Base-by-base conservation (phyloP, 768 basidiomycete genomes). In the Pleurotus tuber-regium region DNA sequence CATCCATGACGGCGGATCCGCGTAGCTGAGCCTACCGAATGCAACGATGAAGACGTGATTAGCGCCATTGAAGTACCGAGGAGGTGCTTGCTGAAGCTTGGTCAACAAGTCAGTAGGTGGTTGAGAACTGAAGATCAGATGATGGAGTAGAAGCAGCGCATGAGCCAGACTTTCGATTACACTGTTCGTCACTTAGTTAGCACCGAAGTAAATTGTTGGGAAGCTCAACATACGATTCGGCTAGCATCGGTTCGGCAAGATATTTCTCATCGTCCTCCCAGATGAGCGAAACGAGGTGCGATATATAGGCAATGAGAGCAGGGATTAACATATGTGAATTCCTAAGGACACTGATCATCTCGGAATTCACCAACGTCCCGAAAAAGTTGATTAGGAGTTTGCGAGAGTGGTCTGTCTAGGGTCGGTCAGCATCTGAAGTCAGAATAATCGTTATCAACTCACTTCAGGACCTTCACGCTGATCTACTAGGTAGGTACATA, bases 41-140 rank as follows among this genome's bases (percentile, higher is more conserved):
- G 83, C 80, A n/a, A 90, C 82, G 24, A 84, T 79, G 61, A 90
- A 91, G 62, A 83, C 75, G 57, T 92, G 83, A 10, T 72, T 72
- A 23, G 88, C 66, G 26, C 83, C 83, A 57, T 78, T 82, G 61
- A 86, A 85, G 24, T 73, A 70, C 26, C 80, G 77, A n/a, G 81
- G 67, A 10, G 77, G 70, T 12, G 82, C 78, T 35, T 74, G 70
- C 51, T 79, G 77, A 25, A 92, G 74, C 61, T 80, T 81, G 30
- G 75, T 72, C 33, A 80, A 77, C 47, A 91, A 67, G 61, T 81
- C 76, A 41, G 80, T 62, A 9, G 67, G 64, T 10, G 79, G 66
- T 5, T 76, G 73, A 21, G 70, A 63, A 26, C 70, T 68, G 54
- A 82, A 79, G 31, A 89, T 72, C 5, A 92, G 70, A 56, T 83